A percentile compares a stretch with the other conserved stretches of the same genome.
phyloP scores from a whole-genome alignment of 2,329 filamentous ascomycete species.

The Chaetomium globosum region DNA sequence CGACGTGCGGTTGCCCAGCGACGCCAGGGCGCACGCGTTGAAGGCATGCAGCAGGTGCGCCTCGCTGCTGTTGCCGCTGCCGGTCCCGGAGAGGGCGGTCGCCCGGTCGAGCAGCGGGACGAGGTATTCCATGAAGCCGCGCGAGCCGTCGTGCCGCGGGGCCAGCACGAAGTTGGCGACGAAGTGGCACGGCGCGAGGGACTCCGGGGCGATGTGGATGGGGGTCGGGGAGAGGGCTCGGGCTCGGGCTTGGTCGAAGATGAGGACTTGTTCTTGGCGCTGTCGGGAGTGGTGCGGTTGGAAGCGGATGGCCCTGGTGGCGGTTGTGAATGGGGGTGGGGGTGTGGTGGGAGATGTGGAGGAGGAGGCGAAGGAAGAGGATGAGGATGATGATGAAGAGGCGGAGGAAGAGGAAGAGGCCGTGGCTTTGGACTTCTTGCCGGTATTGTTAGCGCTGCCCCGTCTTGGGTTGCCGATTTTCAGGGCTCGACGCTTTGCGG shows the following conservation, averaged over 20 bases:
- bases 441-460: slow-evolving; percentile 29
- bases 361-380: background rate
- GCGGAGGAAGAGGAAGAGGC: slow-evolving; percentile 18
- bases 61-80: slow-evolving; percentile 41
- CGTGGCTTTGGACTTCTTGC: slow-evolving; percentile 46
- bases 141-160: slow-evolving; percentile 52
- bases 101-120: slow-evolving; percentile 50
- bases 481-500: slow-evolving; percentile 64
- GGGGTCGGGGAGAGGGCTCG: slow-evolving; percentile 40
- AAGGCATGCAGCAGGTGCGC: slow-evolving; percentile 60
- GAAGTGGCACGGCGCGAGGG: slow-evolving; percentile 62
- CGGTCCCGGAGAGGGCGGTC: too few relatives aligned
- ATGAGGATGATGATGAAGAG: slow-evolving; percentile 41
- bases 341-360: slow-evolving; percentile 6
- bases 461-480: slow-evolving; percentile 48
- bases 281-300: background rate
- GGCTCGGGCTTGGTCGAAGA: background rate
- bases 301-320: slow-evolving; percentile 36
- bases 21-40: slow-evolving; percentile 61
- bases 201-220: slow-evolving; percentile 54
- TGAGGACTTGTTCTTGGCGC: background rate
- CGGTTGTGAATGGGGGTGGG: slow-evolving; percentile 27
- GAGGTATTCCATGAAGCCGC: slow-evolving; percentile 63
- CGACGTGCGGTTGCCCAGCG: slow-evolving; percentile 54
- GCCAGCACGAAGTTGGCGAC: slow-evolving; percentile 62